Evolutionary conservation across 805 yeast genomes (phyloP).

Genomic region (Tetrapisispora nanseiensis): DNA sequence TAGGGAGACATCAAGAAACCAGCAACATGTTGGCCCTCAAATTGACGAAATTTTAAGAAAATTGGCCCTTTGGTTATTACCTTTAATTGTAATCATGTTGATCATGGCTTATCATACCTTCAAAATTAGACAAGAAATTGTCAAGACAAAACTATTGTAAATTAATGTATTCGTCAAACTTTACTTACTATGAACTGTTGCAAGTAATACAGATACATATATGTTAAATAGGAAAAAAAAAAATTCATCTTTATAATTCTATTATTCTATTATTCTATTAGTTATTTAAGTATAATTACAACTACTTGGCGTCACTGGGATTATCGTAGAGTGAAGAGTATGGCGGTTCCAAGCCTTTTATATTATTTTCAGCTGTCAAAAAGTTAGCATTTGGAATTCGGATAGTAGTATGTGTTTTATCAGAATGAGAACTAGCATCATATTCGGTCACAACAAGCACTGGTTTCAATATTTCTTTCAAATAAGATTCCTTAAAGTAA

Average conservation of each 20-base stretch:
- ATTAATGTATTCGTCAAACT: no score
- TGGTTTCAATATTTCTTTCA: slow-evolving; percentile 25
- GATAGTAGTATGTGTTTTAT: slow-evolving; percentile 36
- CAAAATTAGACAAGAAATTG: slow-evolving; percentile 28
- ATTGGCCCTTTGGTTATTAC: slow-evolving; percentile 24
- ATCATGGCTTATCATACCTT: slow-evolving; percentile 30
- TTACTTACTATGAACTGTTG: no score
- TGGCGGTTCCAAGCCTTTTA: slow-evolving; percentile 37
- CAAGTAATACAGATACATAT: background rate
- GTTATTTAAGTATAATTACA: background rate
- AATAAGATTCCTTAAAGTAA: slow-evolving; percentile 21
- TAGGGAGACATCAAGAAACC: slow-evolving; percentile 18
- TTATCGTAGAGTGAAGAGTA: slow-evolving; percentile 16
- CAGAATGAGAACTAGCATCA: slow-evolving; percentile 34
- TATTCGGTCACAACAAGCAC: slow-evolving; percentile 25
- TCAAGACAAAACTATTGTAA: slow-evolving; percentile 27
- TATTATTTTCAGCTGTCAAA: slow-evolving; percentile 36
- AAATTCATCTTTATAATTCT: background rate
- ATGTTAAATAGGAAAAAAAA: background rate
- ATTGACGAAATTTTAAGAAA: slow-evolving; percentile 26
- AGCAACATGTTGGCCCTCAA: slow-evolving; percentile 14
- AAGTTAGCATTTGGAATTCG: slow-evolving; percentile 42
- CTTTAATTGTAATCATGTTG: slow-evolving; percentile 22
- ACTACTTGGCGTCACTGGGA: background rate
- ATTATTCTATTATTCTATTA: background rate